Conservation (phyloP, 495 filamentous ascomycete genomes). For the Tuber umbilicatum region DNA sequence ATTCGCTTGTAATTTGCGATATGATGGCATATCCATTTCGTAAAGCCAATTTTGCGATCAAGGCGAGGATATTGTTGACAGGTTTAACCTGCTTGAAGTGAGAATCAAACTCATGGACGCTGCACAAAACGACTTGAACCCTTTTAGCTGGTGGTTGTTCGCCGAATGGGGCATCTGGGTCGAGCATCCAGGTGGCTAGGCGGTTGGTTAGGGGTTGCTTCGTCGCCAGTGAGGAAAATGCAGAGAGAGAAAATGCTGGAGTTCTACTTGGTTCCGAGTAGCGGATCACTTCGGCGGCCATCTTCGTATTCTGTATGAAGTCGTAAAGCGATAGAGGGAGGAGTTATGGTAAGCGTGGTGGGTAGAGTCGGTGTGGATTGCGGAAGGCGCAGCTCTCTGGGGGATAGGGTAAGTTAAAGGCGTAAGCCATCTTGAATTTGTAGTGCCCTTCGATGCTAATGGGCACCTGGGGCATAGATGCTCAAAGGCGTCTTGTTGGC, state of each 20-base stretch:
- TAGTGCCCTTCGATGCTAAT: not conserved
- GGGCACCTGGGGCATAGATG: not conserved
- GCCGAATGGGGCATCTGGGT: not conserved
- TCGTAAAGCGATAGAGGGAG: not conserved
- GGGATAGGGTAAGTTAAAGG: not conserved
- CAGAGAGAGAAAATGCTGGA: not conserved
- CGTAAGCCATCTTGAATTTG: not conserved
- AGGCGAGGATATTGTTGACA: not conserved
- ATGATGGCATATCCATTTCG: not conserved
- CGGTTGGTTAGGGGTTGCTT: not conserved
- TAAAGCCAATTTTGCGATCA: not conserved
- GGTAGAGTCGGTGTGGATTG: not conserved
- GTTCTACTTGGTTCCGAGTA: not conserved
- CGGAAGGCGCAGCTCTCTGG: not conserved
- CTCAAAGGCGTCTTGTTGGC: not conserved
- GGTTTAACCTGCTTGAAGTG: not conserved
- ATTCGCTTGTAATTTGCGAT: not conserved
- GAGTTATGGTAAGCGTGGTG: not conserved
- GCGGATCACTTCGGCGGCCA: not conserved
- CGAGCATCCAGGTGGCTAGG: not conserved
- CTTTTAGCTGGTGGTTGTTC: not conserved
- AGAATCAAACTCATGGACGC: not conserved
- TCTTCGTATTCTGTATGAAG: not conserved
- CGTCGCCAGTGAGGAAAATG: not conserved
- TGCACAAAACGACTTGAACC: not conserved